Evolutionary conservation across 2,329 filamentous ascomycete species (phyloP).

Genomic region (Cordyceps cicadae): DNA sequence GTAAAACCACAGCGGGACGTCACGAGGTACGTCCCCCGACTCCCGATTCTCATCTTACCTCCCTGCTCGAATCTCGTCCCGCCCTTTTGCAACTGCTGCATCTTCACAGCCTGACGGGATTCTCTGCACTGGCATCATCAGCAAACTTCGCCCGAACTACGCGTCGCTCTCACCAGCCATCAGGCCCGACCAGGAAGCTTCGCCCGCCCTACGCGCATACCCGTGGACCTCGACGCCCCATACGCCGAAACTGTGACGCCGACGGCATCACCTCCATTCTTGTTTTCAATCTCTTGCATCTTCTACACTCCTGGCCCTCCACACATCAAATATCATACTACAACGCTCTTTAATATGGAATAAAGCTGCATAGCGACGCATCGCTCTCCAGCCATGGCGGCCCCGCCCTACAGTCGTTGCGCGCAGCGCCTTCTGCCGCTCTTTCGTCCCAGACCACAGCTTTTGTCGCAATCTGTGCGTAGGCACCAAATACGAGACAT

Average conservation of each 20-base stretch:
- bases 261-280: not conserved
- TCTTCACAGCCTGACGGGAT: not conserved
- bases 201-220: not conserved
- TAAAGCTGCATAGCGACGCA: not conserved
- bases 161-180: not conserved
- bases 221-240: not conserved
- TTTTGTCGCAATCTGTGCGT: not conserved
- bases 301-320: not conserved
- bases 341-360: not conserved
- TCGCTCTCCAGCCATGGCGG: conserved; percentile 12
- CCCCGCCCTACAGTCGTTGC: conserved; percentile 10
- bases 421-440: conserved; percentile 11
- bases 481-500: not conserved
- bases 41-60: conserved; percentile 7
- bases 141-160: not conserved
- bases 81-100: not conserved
- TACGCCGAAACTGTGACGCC: not conserved
- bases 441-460: not conserved
- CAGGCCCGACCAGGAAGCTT: not conserved
- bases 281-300: not conserved
- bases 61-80: not conserved
- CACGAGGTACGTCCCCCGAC: conserved; percentile 2
- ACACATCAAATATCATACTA: not conserved
- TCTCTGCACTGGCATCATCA: not conserved
- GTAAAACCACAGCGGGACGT: not conserved